These are phyloP conservation scores for Colletotrichum eleusines DNA, from an alignment of 2,329 filamentous ascomycete genomes.

Conservation along the genomic window DNA sequence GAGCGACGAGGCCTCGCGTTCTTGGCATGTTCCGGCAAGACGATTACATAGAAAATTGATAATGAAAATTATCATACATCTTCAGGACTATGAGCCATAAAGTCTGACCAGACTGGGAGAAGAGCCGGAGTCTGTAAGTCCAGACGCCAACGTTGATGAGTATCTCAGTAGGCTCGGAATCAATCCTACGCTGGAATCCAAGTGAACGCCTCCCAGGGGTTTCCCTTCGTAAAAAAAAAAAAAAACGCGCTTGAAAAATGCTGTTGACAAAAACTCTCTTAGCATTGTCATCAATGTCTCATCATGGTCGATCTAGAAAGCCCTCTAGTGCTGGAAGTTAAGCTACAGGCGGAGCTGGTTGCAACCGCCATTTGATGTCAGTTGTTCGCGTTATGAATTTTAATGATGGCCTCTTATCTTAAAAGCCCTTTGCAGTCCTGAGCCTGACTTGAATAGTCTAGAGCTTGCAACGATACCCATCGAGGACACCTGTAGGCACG, in stretches of 20 bases:
- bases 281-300: background rate
- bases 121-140: conserved; percentile 48
- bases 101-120: conserved; percentile 48
- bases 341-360: background rate
- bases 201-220: background rate
- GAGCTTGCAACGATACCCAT: background rate
- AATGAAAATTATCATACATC: conserved; percentile 51
- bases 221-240: background rate
- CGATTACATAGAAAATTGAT: conserved; percentile 50
- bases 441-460: background rate
- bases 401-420: background rate
- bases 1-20: conserved; percentile 50
- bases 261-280: background rate
- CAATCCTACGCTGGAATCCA: conserved; percentile 47
- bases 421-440: background rate
- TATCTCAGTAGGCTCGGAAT: conserved; percentile 47
- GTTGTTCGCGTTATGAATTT: background rate
- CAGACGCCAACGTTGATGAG: conserved; percentile 4
- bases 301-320: background rate
- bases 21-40: conserved; percentile 54
- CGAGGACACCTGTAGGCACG: conserved; percentile 1
- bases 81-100: conserved; percentile 50
- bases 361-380: background rate
- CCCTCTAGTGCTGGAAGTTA: background rate
- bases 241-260: background rate